Evolutionary conservation across 306 rosid genomes (phyloP).

Genomic region (Gillenia trifoliata): DNA sequence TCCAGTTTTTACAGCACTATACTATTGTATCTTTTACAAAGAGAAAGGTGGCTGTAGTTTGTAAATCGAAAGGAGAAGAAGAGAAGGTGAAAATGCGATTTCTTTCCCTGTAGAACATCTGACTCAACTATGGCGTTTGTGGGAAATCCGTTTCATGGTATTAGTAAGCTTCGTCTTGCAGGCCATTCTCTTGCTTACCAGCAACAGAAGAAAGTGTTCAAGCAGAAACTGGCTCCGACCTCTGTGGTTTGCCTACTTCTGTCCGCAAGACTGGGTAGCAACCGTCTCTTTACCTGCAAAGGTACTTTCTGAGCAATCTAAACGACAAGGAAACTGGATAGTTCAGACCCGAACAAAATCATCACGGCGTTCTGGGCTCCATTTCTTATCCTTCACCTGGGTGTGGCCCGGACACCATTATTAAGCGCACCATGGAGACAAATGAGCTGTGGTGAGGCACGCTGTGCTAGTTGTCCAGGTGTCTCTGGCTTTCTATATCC

Average conservation of each 20-base stretch:
- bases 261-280: conserved; percentile 28
- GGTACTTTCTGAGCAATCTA: neutral
- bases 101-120: conserved; percentile 9
- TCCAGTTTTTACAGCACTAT: no score
- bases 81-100: neutral
- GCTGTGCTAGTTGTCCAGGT: conserved; percentile 14
- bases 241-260: conserved; percentile 28
- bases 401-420: conserved; percentile 42
- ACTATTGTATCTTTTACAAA: no score
- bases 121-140: conserved; percentile 12
- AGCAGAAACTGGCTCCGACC: neutral
- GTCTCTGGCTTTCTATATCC: neutral
- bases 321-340: neutral
- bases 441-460: conserved; percentile 30
- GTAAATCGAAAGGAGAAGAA: neutral
- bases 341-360: neutral
- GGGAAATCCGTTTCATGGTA: conserved; percentile 24
- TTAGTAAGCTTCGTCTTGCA: conserved; percentile 18
- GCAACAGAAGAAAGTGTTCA: conserved; percentile 24
- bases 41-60: no score
- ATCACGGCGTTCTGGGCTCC: conserved; percentile 36
- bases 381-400: conserved; percentile 40
- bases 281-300: conserved; percentile 21
- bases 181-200: conserved; percentile 5
- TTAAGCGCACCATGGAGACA: conserved; percentile 32